Base-by-base conservation (phyloP, 805 yeast species). In the Yarrowia porcina region DNA sequence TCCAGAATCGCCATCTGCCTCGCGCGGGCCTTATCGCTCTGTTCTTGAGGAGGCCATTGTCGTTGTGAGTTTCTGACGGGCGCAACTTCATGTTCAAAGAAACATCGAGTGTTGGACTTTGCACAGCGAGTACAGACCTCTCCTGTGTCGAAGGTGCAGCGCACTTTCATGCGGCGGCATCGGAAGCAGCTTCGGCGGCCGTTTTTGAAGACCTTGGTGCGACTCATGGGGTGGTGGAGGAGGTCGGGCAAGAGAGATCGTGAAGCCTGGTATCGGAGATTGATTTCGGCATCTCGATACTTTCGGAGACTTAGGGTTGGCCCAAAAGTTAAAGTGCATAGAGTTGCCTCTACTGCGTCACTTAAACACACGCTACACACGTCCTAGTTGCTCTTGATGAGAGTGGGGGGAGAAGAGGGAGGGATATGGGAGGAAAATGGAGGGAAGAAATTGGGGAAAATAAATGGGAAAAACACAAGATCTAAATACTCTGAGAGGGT, bases 191-290 rank as follows among this genome's bases (percentile, higher is more conserved):
- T 28, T 10, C 61, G 61, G 13, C 61, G 36, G 15, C 61, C 61
- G 39, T 56, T 56, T 21, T 56, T 56, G 61, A 56, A 56, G 32
- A 56, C 61, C 39, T 56, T 56, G 39, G 61, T 41, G 44, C 59
- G 59, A 33, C 44, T 35, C 59, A 52, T 52, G 44, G 32, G 13
- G 36, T 18, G 4, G 27, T n/a, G 36, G 8, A 36, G 20, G 25
- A 13, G 23, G 36, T 20, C 20, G 30, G 6, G 32, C n/a, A n/a
- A n/a, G n/a, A 25, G 11, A 11, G 35, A 36, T 32, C 27, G 27
- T 39, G 44, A 13, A 20, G n/a, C 13, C 41, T 10, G 41, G 25
- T 23, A 23, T 41, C 57, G 57, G 57, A 49, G 57, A 49, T 49
- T 49, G 41, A 32, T 49, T 30, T 45, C 52, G 52, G 52, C 36